Conservation (phyloP, 495 filamentous ascomycete genomes). For the Daldinia bambusicola region DNA sequence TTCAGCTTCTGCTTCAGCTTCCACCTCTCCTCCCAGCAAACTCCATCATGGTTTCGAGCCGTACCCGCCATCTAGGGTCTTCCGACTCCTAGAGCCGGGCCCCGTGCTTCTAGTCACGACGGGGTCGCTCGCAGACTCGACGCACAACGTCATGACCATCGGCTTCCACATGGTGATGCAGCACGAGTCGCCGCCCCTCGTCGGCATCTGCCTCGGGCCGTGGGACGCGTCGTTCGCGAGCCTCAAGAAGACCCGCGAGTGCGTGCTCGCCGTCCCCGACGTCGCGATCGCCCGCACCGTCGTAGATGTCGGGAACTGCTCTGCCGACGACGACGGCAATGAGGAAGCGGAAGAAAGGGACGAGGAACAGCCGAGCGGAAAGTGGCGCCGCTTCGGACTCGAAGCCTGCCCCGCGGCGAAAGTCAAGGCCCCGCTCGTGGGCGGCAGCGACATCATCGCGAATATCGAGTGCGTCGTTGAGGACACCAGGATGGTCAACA, state of each 20-base stretch:
- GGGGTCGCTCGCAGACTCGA: constrained; percentile 47
- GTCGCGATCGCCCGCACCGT: constrained; percentile 46
- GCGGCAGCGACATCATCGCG: constrained; percentile 47
- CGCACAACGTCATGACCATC: constrained; percentile 54
- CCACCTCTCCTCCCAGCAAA: not conserved
- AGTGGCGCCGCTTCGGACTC: constrained; percentile 51
- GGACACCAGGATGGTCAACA: constrained; percentile 50
- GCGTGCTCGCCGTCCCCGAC: constrained; percentile 49
- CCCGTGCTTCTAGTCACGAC: constrained; percentile 53
- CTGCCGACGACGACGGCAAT: constrained; percentile 62
- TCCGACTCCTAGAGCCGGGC: constrained; percentile 52
- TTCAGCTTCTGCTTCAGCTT: not conserved
- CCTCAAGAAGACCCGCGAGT: constrained; percentile 48
- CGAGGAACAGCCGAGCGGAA: constrained; percentile 48
- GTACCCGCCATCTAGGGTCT: constrained; percentile 49
- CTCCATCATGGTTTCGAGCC: constrained; percentile 38
- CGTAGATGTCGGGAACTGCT: constrained; percentile 52
- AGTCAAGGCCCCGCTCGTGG: constrained; percentile 51
- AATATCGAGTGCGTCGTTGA: constrained; percentile 55
- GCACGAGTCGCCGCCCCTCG: constrained; percentile 50
- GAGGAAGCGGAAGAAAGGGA: no score
- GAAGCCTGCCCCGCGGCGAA: constrained; percentile 48
- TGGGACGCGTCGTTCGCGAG: constrained; percentile 51
- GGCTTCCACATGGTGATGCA: constrained; percentile 56
- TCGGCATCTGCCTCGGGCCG: constrained; percentile 51